Evolutionary conservation across 441 rosid species (phyloP), one percentile per base, ranked within the genome.

Genomic region (Euphorbia celastroides): DNA sequence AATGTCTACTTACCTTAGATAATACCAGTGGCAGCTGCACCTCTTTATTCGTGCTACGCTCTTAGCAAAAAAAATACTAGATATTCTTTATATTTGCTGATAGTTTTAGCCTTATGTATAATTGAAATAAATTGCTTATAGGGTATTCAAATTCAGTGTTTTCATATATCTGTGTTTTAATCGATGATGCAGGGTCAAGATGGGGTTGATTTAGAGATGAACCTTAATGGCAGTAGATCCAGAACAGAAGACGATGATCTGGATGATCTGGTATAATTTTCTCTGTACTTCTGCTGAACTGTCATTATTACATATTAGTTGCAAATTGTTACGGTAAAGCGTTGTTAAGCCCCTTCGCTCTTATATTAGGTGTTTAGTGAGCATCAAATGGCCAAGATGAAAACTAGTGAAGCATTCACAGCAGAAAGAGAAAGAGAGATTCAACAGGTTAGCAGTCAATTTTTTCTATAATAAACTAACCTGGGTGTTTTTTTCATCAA

Each of bases 351-450:
- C 20, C 8, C 0, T 23, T n/a, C n/a, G n/a, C 19, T 38, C 16
- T 31, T 48, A 70, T 52, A 55, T 28, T 74, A 89, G 97, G 79
- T 83, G 57, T 91, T 89, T 67, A 87, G 51, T 71, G 94, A 88
- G 77, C 92, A 75, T 79, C 96, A 92, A 68, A 87, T 90, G 89
- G 83, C 91, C 62, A 94, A 83, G 86, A 67, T 94, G 54, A 92
- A 86, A 72, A 83, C 73, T 71, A 88, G 82, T 36, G 94, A 92
- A 82, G 94, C 86, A 50, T 57, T 94, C 67, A 84, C 96, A 0
- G 85, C 65, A 64, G 98, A 89, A 84, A 87, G 99, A 80, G 99
- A 92, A 78, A 87, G 87, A 79, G 98, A 94, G 86, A 94, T 94
- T 28, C 93, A 88, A 64, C 98, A 92, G 90, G 98, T 66, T 70